Evolutionary conservation across 768 basidiomycete genomes (phyloP), one percentile per base, ranked within the genome.

Genomic region (Kockovaella imperatae): DNA sequence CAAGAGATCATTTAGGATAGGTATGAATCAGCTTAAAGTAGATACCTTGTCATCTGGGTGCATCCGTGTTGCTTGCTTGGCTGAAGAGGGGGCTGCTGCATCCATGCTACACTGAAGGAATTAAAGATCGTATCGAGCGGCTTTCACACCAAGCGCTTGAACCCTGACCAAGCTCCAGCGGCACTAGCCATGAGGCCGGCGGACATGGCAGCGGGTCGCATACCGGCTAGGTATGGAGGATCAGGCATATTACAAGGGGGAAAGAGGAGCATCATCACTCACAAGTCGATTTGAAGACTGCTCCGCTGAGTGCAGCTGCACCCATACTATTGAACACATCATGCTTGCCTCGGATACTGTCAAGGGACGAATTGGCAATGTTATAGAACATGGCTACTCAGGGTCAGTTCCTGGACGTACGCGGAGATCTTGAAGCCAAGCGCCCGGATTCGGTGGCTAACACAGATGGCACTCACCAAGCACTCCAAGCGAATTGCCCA

Each of bases 401-500:
- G 34, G 35, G 8, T 45, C 10, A 34, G n/a, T 34, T 11, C 32
- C 11, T 11, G 32, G 31, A 34, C 11, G 8, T 10, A 39, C 10
- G 20, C 14, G 21, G 43, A 5, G 25, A 45, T 45, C 6, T 45
- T 32, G 23, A 23, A 5, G 31, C 17, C 32, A 20, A 7, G 13
- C 20, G 11, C 10, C 17, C 10, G 11, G 8, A 11, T 39, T 10
- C 20, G 20, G 20, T 14, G 10, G 38, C 14, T 17, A 45, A 30
- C 6, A 14, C n/a, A 32, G 14, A 21, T 13, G 4, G 8, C 14
- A 79, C 86, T 73, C 64, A 96, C 95, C 95, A 55, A 97, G 77
- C 54, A 96, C 87, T 71, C 95, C 95, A 70, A 91, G 87, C 67
- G 89, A 95, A 77, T 97, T 99, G 66, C 90, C 95, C 74, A 95